phyloP scores from a whole-genome alignment of 352 stramenopile genomes.

The Phytophthora litchii region DNA sequence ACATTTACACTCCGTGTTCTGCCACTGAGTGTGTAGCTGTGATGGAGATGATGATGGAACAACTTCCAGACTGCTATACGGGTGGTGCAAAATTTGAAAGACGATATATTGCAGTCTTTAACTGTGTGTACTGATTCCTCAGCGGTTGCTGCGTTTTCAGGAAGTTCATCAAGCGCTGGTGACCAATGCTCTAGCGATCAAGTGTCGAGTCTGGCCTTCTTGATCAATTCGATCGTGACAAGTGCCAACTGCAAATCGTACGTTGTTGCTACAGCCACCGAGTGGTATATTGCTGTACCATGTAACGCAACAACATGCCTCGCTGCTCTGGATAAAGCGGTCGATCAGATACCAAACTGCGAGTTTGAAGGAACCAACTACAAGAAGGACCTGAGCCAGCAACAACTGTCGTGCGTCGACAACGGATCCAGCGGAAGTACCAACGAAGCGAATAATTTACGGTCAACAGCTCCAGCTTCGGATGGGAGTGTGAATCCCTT shows the following conservation, averaged over 20 bases:
- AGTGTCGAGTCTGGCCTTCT: constrained; percentile 10
- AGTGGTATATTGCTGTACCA: constrained; percentile 11
- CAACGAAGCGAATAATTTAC: neutral
- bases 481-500: neutral
- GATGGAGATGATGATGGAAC: constrained; percentile 7
- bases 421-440: constrained; percentile 1
- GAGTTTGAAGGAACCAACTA: constrained; percentile 21
- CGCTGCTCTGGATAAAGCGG: neutral
- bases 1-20: constrained; percentile 15
- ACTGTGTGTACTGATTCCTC: constrained; percentile 1
- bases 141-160: neutral
- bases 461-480: neutral
- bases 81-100: constrained; percentile 17
- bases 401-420: constrained; percentile 1
- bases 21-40: constrained; percentile 16
- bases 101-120: constrained; percentile 1
- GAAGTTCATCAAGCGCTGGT: neutral
- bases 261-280: constrained; percentile 6
- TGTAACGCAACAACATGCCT: constrained; percentile 11
- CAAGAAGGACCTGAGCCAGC: constrained; percentile 7
- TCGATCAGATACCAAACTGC: constrained; percentile 18
- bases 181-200: constrained; percentile 6
- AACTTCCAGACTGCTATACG: constrained; percentile 26
- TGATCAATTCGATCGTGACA: constrained; percentile 17
- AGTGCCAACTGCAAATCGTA: constrained; percentile 6